phyloP scores from a whole-genome alignment of 495 filamentous ascomycete genomes.

The Hyaloscypha hepaticicola region DNA sequence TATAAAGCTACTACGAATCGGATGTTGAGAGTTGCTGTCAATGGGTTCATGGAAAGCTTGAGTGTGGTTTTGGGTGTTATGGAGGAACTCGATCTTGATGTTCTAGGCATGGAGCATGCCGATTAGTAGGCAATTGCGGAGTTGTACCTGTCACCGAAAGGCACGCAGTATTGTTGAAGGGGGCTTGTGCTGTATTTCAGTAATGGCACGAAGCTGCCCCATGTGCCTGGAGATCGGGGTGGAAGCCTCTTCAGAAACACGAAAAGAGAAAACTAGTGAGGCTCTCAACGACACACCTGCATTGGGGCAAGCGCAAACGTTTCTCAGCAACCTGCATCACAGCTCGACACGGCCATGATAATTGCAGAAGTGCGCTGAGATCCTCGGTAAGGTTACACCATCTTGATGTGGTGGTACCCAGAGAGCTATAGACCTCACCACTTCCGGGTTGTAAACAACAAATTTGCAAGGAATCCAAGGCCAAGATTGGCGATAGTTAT shows the following conservation, averaged over 20 bases:
- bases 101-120: conserved; percentile 45
- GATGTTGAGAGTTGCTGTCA: conserved; percentile 95
- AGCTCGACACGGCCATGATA: background rate
- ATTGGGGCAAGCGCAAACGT: background rate
- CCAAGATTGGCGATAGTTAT: background rate
- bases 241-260: background rate
- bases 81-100: conserved; percentile 86
- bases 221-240: background rate
- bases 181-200: background rate
- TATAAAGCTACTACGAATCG: conserved; percentile 92
- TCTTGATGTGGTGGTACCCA: too few species aligned
- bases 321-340: background rate
- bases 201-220: background rate
- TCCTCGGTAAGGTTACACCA: too few species aligned
- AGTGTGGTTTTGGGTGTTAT: conserved; percentile 81
- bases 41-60: conserved; percentile 95
- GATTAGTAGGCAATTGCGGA: background rate
- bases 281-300: too few species aligned
- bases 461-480: background rate
- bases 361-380: background rate
- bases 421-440: too few species aligned
- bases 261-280: too few species aligned
- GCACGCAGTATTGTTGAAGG: background rate
- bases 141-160: background rate
- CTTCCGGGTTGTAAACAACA: background rate